Evolutionary conservation across 306 rosid genomes (phyloP).

Genomic region (Hippophae gyantsensis): DNA sequence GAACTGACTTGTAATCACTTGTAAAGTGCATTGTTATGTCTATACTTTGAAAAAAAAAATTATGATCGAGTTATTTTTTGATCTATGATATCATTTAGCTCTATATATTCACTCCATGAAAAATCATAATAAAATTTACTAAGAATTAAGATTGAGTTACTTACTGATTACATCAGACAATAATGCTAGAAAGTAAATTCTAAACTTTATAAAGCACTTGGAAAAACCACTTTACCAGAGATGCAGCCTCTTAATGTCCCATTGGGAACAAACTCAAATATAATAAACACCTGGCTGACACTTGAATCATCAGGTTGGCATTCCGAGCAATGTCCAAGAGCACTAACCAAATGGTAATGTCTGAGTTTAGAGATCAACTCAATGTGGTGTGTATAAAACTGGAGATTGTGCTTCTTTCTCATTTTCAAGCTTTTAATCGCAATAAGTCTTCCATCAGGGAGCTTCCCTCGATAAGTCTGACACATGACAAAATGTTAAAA

Average conservation of each 20-base stretch:
- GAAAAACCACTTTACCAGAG: slow-evolving; percentile 50
- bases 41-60: too few relatives aligned
- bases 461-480: slow-evolving; percentile 72
- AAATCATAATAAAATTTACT: too few relatives aligned
- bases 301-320: slow-evolving; percentile 54
- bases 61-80: too few relatives aligned
- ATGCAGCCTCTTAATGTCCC: slow-evolving; percentile 51
- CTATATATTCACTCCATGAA: too few relatives aligned
- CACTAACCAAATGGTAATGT: slow-evolving; percentile 66
- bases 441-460: slow-evolving; percentile 62
- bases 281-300: slow-evolving; percentile 47
- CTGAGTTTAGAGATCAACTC: slow-evolving; percentile 81
- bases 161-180: too few relatives aligned
- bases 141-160: too few relatives aligned
- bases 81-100: too few relatives aligned
- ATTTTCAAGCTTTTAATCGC: slow-evolving; percentile 54
- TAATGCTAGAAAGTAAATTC: too few relatives aligned
- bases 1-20: too few relatives aligned
- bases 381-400: slow-evolving; percentile 52
- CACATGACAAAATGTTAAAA: slow-evolving; percentile 1
- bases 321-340: slow-evolving; percentile 94
- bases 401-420: slow-evolving; percentile 55
- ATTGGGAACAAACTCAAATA: slow-evolving; percentile 67
- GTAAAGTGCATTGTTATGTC: too few relatives aligned
- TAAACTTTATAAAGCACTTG: slow-evolving; percentile 1